Evolutionary conservation across 1,284 basidiomycete genomes (phyloP).

Genomic region (Chalciporus sp.): DNA sequence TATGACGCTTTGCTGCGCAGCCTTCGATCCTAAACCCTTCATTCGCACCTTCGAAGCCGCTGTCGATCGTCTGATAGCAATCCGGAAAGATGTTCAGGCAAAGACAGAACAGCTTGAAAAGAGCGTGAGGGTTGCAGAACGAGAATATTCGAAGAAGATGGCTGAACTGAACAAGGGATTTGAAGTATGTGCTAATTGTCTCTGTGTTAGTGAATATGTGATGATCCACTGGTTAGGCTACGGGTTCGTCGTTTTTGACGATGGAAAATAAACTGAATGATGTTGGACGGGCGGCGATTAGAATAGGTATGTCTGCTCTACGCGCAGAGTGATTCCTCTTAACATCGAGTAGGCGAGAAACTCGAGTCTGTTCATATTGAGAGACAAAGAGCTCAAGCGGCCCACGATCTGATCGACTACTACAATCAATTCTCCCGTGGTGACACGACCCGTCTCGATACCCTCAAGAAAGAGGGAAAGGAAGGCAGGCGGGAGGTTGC

Average conservation of each 20-base stretch:
- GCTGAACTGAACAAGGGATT: constrained; percentile 91
- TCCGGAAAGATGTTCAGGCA: constrained; percentile 86
- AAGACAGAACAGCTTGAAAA: constrained; percentile 92
- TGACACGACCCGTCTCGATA: constrained; percentile 79
- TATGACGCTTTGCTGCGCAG: constrained; percentile 43
- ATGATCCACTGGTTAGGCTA: constrained; percentile 52
- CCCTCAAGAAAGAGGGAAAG: constrained; percentile 83
- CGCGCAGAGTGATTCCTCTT: constrained; percentile 10
- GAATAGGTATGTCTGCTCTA: constrained; percentile 69
- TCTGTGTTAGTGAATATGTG: constrained; percentile 6
- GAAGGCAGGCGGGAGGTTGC: constrained; percentile 90
- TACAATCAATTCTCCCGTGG: constrained; percentile 92
- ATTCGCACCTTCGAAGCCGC: constrained; percentile 90
- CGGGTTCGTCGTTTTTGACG: constrained; percentile 79
- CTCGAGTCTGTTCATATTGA: constrained; percentile 94
- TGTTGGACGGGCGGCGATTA: constrained; percentile 91
- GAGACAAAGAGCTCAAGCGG: constrained; percentile 90
- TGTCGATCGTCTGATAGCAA: constrained; percentile 82
- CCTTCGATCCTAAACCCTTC: constrained; percentile 94
- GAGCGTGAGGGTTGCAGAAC: constrained; percentile 86
- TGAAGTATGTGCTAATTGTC: constrained; percentile 56
- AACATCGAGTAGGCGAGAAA: constrained; percentile 74
- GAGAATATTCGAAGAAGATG: constrained; percentile 95
- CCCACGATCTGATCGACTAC: constrained; percentile 93
- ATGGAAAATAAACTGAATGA: constrained; percentile 92